Percentiles rank a stretch among this genome's conserved stretches.
Evolutionary conservation across 345 rosid species (phyloP).

Genomic region (Clarkia xantiana): DNA sequence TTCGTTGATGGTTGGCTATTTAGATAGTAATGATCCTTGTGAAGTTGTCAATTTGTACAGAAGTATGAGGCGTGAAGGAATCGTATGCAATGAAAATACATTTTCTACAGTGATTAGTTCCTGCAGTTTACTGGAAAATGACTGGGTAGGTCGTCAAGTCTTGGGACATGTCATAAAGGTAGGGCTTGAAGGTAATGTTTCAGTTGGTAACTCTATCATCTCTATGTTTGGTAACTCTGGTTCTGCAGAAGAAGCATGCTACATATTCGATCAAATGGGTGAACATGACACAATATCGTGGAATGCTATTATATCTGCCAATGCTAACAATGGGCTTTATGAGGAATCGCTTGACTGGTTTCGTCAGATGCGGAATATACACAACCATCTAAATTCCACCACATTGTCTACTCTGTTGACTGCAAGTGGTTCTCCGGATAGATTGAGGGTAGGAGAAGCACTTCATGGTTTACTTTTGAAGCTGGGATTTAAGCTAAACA

Average conservation of each 20-base stretch:
- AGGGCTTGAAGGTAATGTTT: constrained; percentile 42
- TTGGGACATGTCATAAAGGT: constrained; percentile 43
- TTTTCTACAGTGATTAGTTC: constrained; percentile 50
- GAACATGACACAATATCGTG: constrained; percentile 67
- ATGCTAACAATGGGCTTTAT: constrained; percentile 34
- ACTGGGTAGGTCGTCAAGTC: constrained; percentile 39
- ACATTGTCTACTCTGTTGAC: constrained; percentile 60
- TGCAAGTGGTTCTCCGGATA: constrained; percentile 37
- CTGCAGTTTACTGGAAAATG: constrained; percentile 42
- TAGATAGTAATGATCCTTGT: constrained; percentile 33
- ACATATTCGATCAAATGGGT: constrained; percentile 36
- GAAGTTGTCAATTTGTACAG: constrained; percentile 35
- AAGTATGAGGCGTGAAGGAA: constrained; percentile 41
- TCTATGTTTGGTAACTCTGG: constrained; percentile 58
- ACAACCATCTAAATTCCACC: constrained; percentile 36
- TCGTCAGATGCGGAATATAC: constrained; percentile 36
- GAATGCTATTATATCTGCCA: constrained; percentile 55
- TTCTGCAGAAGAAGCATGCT: constrained; percentile 26
- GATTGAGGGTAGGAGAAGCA: constrained; percentile 59
- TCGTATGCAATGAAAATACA: constrained; percentile 50
- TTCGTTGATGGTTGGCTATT: constrained; percentile 65
- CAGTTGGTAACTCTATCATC: constrained; percentile 58
- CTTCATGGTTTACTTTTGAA: constrained; percentile 50
- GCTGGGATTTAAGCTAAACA: constrained; percentile 36
- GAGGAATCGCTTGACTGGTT: constrained; percentile 37